Evolutionary conservation across 208 protist genomes (phyloP), one percentile per base, ranked within the genome.

Genomic region (Wallacemonas sp.): DNA sequence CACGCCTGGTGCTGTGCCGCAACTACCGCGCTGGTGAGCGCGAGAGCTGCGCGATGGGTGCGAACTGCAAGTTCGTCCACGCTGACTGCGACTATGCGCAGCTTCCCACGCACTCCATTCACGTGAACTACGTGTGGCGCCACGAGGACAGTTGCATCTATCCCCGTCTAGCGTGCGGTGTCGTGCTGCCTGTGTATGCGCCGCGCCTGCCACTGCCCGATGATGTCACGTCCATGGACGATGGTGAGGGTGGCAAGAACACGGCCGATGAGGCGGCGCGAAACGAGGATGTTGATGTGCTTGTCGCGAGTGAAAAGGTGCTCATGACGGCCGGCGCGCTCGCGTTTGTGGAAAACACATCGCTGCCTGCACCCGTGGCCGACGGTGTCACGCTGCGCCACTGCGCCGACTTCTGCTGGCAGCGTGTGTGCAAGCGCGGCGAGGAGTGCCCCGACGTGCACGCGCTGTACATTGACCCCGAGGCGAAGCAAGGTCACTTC

Each of bases 71-170:
- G 76, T 90, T 91, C 63, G 87, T 93, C 36, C 87, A 93, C 63
- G 78, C 66, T 21, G 83, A 90, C 71, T 79, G 78, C 64, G 79
- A 85, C 68, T 61, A 66, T 55, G 38, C 37, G 41, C 70, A 54
- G 42, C 70, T 93, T 41, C 72, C 75, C 33, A 70, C 77, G 15
- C 76, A 74, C 69, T 76, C 87, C 19, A 85, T 93, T 60, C 87
- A 93, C 72, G 83, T 91, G 41, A 88, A 93, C 70, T 93, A 93
- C 72, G 74, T 87, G 29, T 93, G 81, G 79, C 77, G 73, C n/a
- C 52, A 75, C 52, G 81, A 83, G 62, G 72, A 63, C 15, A 26
- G 70, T 24, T 90, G 83, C 82, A 88, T 74, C 27, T 94, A 94
- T 66, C 55, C 70, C 4, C 81, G 84, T n/a, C 77, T 91, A 32